Evolutionary conservation across 208 protist genomes (phyloP).

Genomic region (Crithidia sp.): DNA sequence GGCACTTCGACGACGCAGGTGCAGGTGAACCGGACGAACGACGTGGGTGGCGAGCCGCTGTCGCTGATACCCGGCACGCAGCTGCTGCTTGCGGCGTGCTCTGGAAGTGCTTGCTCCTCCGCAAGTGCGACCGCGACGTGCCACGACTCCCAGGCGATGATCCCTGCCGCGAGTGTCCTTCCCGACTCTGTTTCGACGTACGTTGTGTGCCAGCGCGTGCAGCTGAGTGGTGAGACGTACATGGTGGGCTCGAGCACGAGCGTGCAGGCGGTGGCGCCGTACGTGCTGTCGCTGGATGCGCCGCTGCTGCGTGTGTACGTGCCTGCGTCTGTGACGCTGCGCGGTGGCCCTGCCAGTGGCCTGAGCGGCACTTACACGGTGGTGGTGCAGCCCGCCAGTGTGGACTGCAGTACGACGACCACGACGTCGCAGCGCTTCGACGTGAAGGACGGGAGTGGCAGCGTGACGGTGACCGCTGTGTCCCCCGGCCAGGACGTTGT

Average conservation of each 20-base stretch:
- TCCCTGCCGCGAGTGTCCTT: conserved; percentile 32
- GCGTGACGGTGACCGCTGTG: conserved; percentile 33
- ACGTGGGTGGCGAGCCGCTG: conserved; percentile 24
- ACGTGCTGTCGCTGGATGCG: conserved; percentile 26
- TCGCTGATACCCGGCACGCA: conserved; percentile 27
- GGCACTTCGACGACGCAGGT: too few relatives aligned
- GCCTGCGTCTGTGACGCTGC: conserved; percentile 34
- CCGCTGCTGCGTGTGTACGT: conserved; percentile 41
- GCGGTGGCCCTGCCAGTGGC: conserved; percentile 25
- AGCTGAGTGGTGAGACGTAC: neutral
- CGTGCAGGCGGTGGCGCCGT: conserved; percentile 44
- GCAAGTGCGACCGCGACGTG: conserved; percentile 29
- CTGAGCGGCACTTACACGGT: conserved; percentile 10
- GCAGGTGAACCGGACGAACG: conserved; percentile 46
- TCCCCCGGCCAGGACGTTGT: conserved; percentile 15
- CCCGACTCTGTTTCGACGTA: conserved; percentile 38
- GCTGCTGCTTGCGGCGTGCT: conserved; percentile 53
- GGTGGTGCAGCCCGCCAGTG: conserved; percentile 17
- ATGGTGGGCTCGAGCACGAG: conserved; percentile 39
- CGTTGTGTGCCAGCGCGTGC: conserved; percentile 56
- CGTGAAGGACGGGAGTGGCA: conserved; percentile 7
- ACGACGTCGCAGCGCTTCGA: conserved; percentile 38
- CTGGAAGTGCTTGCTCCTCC: conserved; percentile 21
- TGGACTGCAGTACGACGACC: conserved; percentile 29
- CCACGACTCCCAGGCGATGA: conserved; percentile 18